phyloP scores from a whole-genome alignment of 2,329 filamentous ascomycete species.

The Graphium sp. region DNA sequence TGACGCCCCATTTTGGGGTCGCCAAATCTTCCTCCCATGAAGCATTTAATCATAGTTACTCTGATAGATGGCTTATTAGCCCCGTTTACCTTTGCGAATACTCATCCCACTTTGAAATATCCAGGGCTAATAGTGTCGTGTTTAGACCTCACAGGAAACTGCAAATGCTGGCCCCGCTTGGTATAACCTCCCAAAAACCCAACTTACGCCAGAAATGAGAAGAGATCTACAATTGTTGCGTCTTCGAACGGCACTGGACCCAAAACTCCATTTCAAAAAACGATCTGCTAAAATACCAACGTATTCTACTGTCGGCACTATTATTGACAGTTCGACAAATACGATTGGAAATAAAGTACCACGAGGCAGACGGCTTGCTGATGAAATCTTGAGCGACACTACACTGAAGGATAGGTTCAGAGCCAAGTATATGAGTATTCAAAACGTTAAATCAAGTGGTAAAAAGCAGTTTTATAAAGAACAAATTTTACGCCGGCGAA shows the following conservation, averaged over 20 bases:
- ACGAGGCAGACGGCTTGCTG: too few relatives aligned
- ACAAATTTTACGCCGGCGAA: not conserved
- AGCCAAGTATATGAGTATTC: slow-evolving; percentile 74
- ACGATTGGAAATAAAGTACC: too few relatives aligned
- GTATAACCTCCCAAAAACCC: slow-evolving; percentile 77
- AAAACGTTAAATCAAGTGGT: slow-evolving; percentile 66
- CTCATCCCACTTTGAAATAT: slow-evolving; percentile 1
- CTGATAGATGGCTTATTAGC: slow-evolving; percentile 32
- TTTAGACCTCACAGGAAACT: slow-evolving; percentile 3
- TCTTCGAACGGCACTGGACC: slow-evolving; percentile 77
- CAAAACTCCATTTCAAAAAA: slow-evolving; percentile 86
- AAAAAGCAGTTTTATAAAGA: slow-evolving; percentile 65
- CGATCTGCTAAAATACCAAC: slow-evolving; percentile 14
- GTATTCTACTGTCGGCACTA: slow-evolving; percentile 76
- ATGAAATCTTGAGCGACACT: slow-evolving; percentile 54
- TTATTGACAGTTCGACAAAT: slow-evolving; percentile 75
- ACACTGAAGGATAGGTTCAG: slow-evolving; percentile 44
- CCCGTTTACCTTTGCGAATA: too few relatives aligned
- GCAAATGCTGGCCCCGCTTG: slow-evolving; percentile 62
- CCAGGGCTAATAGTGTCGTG: slow-evolving; percentile 11
- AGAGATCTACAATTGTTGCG: slow-evolving; percentile 78
- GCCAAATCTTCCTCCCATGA: slow-evolving; percentile 41
- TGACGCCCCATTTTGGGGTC: slow-evolving; percentile 10
- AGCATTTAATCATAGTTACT: slow-evolving; percentile 55
- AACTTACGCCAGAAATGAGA: slow-evolving; percentile 71